A percentile compares a stretch with the other conserved stretches of the same genome.
phyloP scores from a whole-genome alignment of 306 rosid species.

The Trifolium pratense region DNA sequence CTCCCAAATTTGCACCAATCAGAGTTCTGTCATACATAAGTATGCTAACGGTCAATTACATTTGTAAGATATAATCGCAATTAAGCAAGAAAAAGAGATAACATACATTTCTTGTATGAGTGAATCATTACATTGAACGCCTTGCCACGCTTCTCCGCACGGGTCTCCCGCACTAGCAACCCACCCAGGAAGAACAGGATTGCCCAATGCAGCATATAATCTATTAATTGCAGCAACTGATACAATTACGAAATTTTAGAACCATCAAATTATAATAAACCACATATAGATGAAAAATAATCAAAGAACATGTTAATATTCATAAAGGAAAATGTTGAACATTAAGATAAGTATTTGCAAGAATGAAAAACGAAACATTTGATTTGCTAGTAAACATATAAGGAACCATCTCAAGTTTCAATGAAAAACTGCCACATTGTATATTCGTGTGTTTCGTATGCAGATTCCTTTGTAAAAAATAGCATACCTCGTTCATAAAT shows the following conservation, averaged over 20 bases:
- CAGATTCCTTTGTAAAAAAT: too few species aligned
- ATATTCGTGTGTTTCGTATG: too few species aligned
- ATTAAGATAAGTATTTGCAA: not conserved
- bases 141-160: slow-evolving; percentile 93
- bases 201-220: slow-evolving; percentile 71
- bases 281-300: slow-evolving; percentile 25
- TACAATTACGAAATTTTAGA: slow-evolving; percentile 41
- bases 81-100: slow-evolving; percentile 29
- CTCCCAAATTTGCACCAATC: slow-evolving; percentile 87
- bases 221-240: slow-evolving; percentile 83
- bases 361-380: not conserved
- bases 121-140: slow-evolving; percentile 74
- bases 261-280: not conserved
- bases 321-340: not conserved
- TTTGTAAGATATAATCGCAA: slow-evolving; percentile 6
- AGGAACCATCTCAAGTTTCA: not conserved
- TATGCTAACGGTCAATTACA: slow-evolving; percentile 22
- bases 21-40: slow-evolving; percentile 58
- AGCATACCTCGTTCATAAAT: too few species aligned
- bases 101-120: slow-evolving; percentile 69
- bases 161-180: slow-evolving; percentile 83
- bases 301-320: not conserved
- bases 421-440: not conserved
- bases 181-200: slow-evolving; percentile 90
- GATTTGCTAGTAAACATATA: not conserved